Conservation (phyloP, 805 yeast genomes). For the Candida vaughaniae region DNA sequence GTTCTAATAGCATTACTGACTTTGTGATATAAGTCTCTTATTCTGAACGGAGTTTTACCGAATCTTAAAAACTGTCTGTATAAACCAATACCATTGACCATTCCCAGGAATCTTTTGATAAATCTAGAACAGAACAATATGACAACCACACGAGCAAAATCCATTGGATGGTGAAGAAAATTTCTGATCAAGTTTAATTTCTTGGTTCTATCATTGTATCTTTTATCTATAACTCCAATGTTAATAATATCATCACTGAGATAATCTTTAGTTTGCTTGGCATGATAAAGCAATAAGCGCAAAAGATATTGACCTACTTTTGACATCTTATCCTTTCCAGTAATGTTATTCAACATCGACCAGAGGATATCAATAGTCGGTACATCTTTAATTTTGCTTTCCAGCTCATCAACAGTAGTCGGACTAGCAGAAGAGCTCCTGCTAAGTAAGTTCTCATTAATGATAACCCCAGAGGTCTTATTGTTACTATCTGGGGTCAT, state of each 20-base stretch:
- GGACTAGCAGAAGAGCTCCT: slow-evolving; percentile 10
- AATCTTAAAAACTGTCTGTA: slow-evolving; percentile 70
- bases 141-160: slow-evolving; percentile 32
- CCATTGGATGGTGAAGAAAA: slow-evolving; percentile 36
- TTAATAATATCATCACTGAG: slow-evolving; percentile 35
- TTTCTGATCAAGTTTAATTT: slow-evolving; percentile 32
- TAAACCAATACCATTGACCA: slow-evolving; percentile 46
- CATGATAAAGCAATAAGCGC: slow-evolving; percentile 50
- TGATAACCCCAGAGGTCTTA: slow-evolving; percentile 5
- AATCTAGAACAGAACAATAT: slow-evolving; percentile 41
- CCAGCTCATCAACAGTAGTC: background rate
- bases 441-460: slow-evolving; percentile 14
- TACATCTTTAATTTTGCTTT: background rate
- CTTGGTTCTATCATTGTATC: slow-evolving; percentile 33
- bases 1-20: slow-evolving; percentile 17
- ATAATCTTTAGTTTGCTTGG: slow-evolving; percentile 36
- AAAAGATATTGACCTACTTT: slow-evolving; percentile 61
- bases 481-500: slow-evolving; percentile 14
- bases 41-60: slow-evolving; percentile 66
- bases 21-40: slow-evolving; percentile 37
- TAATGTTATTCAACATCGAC: slow-evolving; percentile 47
- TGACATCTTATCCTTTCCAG: slow-evolving; percentile 73
- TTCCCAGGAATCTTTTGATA: slow-evolving; percentile 40
- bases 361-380: slow-evolving; percentile 45
- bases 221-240: slow-evolving; percentile 25